These are phyloP conservation scores for Rhododendron ovatum DNA, from an alignment of 148 eudicot genomes.

Conservation along the genomic window DNA sequence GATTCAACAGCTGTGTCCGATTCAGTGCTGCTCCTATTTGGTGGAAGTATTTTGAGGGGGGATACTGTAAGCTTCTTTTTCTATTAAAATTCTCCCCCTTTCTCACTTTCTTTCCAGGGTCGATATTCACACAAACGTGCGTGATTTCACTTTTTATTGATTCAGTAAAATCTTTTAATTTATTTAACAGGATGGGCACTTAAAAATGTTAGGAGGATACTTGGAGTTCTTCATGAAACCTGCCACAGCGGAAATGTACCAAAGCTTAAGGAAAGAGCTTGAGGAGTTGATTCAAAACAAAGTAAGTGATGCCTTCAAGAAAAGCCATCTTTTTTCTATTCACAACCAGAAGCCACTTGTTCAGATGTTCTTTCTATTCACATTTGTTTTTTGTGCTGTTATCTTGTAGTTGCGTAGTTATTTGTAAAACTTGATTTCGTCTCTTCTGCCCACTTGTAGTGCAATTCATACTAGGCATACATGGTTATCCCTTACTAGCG, in stretches of 20 bases:
- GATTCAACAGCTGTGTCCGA: constrained; percentile 94
- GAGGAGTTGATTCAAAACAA: constrained; percentile 71
- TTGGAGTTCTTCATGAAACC: constrained; percentile 90
- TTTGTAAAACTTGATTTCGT: not conserved
- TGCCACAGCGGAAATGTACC: constrained; percentile 57
- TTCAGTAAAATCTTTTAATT: constrained; percentile 12
- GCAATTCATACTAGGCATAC: not conserved
- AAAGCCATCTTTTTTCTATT: not conserved
- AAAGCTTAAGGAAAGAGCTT: constrained; percentile 72
- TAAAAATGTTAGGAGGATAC: constrained; percentile 91
- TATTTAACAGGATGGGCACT: constrained; percentile 73
- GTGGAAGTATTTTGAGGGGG: constrained; percentile 71
- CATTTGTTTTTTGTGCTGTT: not conserved
- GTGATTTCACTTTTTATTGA: not conserved
- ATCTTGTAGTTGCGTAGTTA: not conserved
- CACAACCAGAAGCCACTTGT: not conserved
- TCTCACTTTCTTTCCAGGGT: not conserved
- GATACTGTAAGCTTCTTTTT: constrained; percentile 45
- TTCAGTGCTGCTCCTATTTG: constrained; percentile 81
- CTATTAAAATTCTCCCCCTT: not conserved
- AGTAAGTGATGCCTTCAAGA: constrained; percentile 36
- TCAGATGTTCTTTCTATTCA: not conserved
- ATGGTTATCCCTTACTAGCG: not conserved
- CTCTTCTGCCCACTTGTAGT: not conserved
- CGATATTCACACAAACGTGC: not conserved